phyloP scores from a whole-genome alignment of 2,329 filamentous ascomycete species.

The Elsinoe arachidis region DNA sequence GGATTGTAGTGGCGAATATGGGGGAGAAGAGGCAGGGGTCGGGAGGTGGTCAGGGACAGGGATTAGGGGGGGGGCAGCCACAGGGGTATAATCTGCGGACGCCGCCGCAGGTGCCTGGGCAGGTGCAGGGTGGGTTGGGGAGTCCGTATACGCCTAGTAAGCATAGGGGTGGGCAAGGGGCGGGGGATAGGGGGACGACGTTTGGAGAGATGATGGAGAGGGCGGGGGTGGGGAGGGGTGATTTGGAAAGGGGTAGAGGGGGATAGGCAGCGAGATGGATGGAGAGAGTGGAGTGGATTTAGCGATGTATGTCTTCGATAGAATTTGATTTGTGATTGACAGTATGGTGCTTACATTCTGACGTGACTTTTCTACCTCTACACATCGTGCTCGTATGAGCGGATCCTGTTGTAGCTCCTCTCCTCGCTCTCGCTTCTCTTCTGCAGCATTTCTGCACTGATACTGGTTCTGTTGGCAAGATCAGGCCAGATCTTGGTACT shows the following conservation, averaged over 20 bases:
- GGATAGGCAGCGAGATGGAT: background rate
- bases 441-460: background rate
- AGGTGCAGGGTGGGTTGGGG: background rate
- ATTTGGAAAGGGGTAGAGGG: slow-evolving; percentile 4
- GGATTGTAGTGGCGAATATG: background rate
- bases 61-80: background rate
- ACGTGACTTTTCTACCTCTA: background rate
- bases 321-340: no score
- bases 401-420: background rate
- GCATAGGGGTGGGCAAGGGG: background rate
- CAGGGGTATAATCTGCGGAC: background rate
- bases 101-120: background rate
- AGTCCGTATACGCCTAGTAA: slow-evolving; percentile 10
- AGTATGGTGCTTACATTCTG: no score
- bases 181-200: background rate
- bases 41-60: background rate
- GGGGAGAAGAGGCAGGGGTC: background rate
- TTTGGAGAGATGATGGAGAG: slow-evolving; percentile 11
- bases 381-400: background rate
- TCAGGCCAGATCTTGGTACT: background rate
- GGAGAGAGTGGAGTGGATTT: background rate
- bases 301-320: no score
- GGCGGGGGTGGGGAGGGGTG: slow-evolving; percentile 3
- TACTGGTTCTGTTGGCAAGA: background rate
- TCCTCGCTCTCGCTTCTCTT: background rate